Percentiles rank a stretch among this genome's conserved stretches.
phyloP scores from a whole-genome alignment of 2,329 filamentous ascomycete genomes.

The Aureobasidium vineae region DNA sequence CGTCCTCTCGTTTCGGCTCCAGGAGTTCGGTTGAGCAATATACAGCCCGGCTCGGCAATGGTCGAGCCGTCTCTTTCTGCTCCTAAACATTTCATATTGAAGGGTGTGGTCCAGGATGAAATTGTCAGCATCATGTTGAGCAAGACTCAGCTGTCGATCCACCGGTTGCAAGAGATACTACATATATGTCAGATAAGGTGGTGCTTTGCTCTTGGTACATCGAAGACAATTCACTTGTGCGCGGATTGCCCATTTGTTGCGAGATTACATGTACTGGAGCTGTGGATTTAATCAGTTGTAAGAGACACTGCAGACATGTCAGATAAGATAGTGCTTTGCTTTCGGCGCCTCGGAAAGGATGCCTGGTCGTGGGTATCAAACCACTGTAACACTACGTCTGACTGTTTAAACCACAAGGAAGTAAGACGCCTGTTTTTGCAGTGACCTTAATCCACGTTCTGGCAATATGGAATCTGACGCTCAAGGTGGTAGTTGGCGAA shows the following conservation, averaged over 20 bases:
- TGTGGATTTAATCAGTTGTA: background rate
- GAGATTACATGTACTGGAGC: background rate
- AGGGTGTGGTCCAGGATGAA: background rate
- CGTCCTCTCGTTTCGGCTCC: conserved; percentile 1
- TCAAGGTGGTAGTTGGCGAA: background rate
- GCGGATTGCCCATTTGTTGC: background rate
- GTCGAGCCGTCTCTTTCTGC: background rate
- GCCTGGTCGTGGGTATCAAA: background rate
- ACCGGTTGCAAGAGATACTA: no score
- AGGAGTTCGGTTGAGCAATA: conserved; percentile 16
- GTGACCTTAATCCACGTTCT: background rate
- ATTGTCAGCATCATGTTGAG: background rate
- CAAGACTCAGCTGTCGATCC: no score
- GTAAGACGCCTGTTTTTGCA: background rate
- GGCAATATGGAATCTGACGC: background rate
- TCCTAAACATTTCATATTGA: background rate
- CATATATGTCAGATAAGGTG: no score
- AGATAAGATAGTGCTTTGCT: background rate
- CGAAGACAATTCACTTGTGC: no score
- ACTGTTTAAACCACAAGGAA: background rate
- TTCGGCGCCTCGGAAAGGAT: background rate
- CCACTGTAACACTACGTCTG: background rate
- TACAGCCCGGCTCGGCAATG: conserved; percentile 5
- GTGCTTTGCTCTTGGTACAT: no score
- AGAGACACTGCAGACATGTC: background rate